These are phyloP conservation scores for Arctium lappa DNA, from an alignment of 129 eudicot species.

Conservation along the genomic window DNA sequence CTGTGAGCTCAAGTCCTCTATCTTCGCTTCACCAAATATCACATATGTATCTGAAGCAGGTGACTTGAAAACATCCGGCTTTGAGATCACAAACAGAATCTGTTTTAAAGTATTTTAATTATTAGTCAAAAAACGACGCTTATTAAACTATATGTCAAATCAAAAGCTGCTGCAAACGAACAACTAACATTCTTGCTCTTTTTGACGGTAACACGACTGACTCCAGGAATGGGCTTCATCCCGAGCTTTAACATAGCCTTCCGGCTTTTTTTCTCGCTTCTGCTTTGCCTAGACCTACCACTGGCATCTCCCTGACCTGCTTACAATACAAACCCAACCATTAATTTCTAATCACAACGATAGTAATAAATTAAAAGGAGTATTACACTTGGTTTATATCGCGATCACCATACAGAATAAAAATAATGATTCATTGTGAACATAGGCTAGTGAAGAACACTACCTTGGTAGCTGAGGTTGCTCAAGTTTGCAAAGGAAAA, in stretches of 20 bases:
- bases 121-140: not conserved
- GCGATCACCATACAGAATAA: not conserved
- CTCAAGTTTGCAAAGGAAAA: not conserved
- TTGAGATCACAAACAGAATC: conserved; percentile 63
- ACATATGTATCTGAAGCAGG: conserved; percentile 62
- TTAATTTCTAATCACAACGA: not conserved
- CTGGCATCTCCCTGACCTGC: conserved; percentile 54
- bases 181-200: conserved; percentile 80
- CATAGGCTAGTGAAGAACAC: not conserved
- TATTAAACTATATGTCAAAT: not conserved
- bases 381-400: not conserved
- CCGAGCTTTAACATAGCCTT: conserved; percentile 92
- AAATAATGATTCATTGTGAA: not conserved
- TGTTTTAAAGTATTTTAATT: conserved; percentile 5
- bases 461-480: not conserved
- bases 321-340: not conserved
- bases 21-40: conserved; percentile 75
- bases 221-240: conserved; percentile 75
- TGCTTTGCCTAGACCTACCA: conserved; percentile 67
- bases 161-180: not conserved
- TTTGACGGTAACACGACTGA: conserved; percentile 75
- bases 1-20: conserved; percentile 73
- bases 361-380: not conserved
- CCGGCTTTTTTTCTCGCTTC: conserved; percentile 79
- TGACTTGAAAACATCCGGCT: conserved; percentile 69